These are phyloP conservation scores for Cladosporium oxysporum DNA, from an alignment of 2,329 filamentous ascomycete genomes.

Conservation along the genomic window DNA sequence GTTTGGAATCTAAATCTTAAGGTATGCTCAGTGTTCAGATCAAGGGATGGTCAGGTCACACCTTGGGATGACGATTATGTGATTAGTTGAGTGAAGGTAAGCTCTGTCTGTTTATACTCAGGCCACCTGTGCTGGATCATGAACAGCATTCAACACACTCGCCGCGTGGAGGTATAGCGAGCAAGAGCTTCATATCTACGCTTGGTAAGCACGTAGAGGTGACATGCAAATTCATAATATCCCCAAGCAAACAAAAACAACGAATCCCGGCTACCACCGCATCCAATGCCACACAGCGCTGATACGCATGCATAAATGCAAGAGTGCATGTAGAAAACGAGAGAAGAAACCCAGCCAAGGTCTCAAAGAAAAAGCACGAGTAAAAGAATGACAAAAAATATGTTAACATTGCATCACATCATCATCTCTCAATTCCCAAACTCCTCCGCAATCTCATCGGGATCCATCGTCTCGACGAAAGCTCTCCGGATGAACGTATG, in stretches of 20 bases:
- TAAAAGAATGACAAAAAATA: no score
- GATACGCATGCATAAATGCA: background rate
- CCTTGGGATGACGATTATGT: background rate
- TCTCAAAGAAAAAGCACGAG: no score
- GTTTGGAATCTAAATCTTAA: background rate
- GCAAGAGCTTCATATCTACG: no score
- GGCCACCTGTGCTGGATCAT: no score
- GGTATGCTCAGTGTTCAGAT: background rate
- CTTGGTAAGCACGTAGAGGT: background rate
- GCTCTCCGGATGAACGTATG: slow-evolving; percentile 74
- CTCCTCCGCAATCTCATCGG: slow-evolving; percentile 60
- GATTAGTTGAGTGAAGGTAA: background rate
- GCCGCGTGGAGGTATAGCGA: no score
- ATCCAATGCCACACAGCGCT: background rate
- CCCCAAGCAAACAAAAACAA: no score
- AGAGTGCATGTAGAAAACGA: no score
- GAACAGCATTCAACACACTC: no score
- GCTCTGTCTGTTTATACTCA: background rate
- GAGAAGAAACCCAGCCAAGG: no score
- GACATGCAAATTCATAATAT: background rate
- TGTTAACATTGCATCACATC: background rate
- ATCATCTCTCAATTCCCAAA: slow-evolving; percentile 31
- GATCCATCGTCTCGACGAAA: slow-evolving; percentile 72
- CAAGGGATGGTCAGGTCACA: background rate
- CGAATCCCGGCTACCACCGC: no score